A percentile compares a stretch with the other conserved stretches of the same genome.
Conservation (phyloP, 305 asterid genomes). For the Lippia alba region DNA sequence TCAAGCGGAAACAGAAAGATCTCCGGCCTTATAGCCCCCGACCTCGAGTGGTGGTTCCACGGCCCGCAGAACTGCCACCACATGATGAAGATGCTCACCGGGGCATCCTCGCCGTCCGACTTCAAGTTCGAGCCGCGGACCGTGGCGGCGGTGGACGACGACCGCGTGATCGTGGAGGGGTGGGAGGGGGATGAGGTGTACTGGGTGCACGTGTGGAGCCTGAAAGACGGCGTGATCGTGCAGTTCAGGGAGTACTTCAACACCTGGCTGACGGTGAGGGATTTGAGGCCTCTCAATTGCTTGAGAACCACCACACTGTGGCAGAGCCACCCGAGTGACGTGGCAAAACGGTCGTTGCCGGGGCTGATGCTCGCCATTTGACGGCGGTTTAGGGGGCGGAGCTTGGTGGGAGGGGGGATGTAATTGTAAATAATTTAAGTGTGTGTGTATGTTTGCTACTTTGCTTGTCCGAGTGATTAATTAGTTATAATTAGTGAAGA, state of each 20-base stretch:
- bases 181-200: slow-evolving; percentile 78
- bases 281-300: slow-evolving; percentile 46
- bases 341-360: slow-evolving; percentile 62
- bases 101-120: slow-evolving; percentile 42
- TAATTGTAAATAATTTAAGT: too few relatives aligned
- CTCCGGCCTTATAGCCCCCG: slow-evolving; percentile 46
- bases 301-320: slow-evolving; percentile 53
- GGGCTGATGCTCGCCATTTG: slow-evolving; percentile 75
- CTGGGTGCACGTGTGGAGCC: slow-evolving; percentile 87
- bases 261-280: slow-evolving; percentile 78
- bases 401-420: too few relatives aligned
- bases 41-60: slow-evolving; percentile 91
- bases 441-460: too few relatives aligned
- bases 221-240: slow-evolving; percentile 62
- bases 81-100: slow-evolving; percentile 83
- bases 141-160: slow-evolving; percentile 57
- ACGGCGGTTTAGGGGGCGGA: background rate
- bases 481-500: too few relatives aligned
- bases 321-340: slow-evolving; percentile 84
- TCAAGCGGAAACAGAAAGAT: slow-evolving; percentile 37
- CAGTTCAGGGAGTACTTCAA: slow-evolving; percentile 80
- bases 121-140: slow-evolving; percentile 65
- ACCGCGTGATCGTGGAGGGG: slow-evolving; percentile 68
- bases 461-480: too few relatives aligned
- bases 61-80: slow-evolving; percentile 82